Percentiles rank a stretch among this genome's conserved stretches.
Conservation (phyloP, 2,329 filamentous ascomycete genomes). For the Aureobasidium sp. region DNA sequence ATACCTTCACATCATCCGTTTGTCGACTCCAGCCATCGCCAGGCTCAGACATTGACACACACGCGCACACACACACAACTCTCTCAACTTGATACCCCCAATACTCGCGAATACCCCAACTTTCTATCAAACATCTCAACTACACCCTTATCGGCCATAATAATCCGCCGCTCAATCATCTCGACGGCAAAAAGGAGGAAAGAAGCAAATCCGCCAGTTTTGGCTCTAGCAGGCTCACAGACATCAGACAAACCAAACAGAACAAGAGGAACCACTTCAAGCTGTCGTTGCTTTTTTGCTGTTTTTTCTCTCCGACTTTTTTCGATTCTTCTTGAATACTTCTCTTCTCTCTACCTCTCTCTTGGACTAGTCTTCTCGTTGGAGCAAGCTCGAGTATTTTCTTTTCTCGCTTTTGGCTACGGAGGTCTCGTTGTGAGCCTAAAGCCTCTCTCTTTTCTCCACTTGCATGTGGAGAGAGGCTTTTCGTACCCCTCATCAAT, state of each 20-base stretch:
- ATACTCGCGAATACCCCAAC: background rate
- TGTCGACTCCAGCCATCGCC: background rate
- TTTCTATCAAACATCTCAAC: background rate
- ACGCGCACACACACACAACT: too few species aligned
- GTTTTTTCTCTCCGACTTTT: background rate
- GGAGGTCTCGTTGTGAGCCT: background rate
- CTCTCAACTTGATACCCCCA: slow-evolving; percentile 5
- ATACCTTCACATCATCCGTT: background rate
- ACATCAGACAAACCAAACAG: background rate
- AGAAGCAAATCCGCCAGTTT: background rate
- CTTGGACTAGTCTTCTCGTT: background rate
- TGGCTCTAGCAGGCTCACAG: background rate
- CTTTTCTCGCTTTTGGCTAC: background rate
- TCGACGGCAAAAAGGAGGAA: background rate
- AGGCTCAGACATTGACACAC: background rate
- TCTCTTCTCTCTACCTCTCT: background rate
- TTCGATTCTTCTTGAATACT: background rate
- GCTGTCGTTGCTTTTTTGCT: background rate
- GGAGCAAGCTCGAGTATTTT: background rate
- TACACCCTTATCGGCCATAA: background rate
- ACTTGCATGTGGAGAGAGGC: background rate
- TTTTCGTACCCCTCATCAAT: background rate
- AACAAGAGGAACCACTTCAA: background rate
- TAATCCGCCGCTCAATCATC: background rate
- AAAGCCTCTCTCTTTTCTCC: background rate